Percentiles rank a stretch among this genome's conserved stretches.
Conservation (phyloP, 495 filamentous ascomycete genomes). For the Talaromyces stipitatus region DNA sequence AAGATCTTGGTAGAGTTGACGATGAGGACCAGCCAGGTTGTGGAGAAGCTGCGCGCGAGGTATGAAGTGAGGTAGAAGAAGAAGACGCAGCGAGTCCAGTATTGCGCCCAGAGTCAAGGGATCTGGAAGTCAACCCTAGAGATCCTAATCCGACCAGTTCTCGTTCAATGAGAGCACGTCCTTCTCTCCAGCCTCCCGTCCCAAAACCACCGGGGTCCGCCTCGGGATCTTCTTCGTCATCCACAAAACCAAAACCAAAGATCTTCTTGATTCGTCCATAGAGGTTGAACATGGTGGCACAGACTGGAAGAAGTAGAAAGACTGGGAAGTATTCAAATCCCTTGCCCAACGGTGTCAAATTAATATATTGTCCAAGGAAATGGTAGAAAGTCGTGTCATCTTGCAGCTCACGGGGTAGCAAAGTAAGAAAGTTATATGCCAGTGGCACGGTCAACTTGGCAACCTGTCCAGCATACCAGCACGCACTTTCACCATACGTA, state of each 20-base stretch:
- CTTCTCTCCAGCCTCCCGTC: slow-evolving; percentile 85
- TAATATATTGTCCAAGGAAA: slow-evolving; percentile 78
- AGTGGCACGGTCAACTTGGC: slow-evolving; percentile 86
- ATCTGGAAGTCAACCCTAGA: slow-evolving; percentile 32
- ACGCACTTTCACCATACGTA: slow-evolving; percentile 84
- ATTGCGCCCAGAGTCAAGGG: slow-evolving; percentile 25
- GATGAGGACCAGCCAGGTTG: slow-evolving; percentile 20
- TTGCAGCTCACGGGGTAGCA: slow-evolving; percentile 62
- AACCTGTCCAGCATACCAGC: slow-evolving; percentile 89
- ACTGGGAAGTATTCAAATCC: slow-evolving; percentile 82
- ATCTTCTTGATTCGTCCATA: slow-evolving; percentile 73
- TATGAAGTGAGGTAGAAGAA: slow-evolving; percentile 18
- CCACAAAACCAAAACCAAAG: slow-evolving; percentile 68
- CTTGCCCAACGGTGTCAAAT: slow-evolving; percentile 73
- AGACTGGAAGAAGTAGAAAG: slow-evolving; percentile 75
- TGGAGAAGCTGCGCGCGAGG: slow-evolving; percentile 16
- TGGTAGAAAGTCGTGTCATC: slow-evolving; percentile 69
- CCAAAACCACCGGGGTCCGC: slow-evolving; percentile 58
- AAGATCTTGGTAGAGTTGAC: slow-evolving; percentile 13
- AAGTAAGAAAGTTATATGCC: slow-evolving; percentile 91
- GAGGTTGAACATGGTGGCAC: slow-evolving; percentile 75
- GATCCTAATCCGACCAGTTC: slow-evolving; percentile 64
- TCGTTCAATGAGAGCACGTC: slow-evolving; percentile 84
- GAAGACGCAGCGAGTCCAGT: slow-evolving; percentile 16
- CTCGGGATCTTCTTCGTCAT: slow-evolving; percentile 65